Percentiles rank a stretch among this genome's conserved stretches.
Conservation (phyloP, 129 eudicot species). For the Pittosporum tobira region DNA sequence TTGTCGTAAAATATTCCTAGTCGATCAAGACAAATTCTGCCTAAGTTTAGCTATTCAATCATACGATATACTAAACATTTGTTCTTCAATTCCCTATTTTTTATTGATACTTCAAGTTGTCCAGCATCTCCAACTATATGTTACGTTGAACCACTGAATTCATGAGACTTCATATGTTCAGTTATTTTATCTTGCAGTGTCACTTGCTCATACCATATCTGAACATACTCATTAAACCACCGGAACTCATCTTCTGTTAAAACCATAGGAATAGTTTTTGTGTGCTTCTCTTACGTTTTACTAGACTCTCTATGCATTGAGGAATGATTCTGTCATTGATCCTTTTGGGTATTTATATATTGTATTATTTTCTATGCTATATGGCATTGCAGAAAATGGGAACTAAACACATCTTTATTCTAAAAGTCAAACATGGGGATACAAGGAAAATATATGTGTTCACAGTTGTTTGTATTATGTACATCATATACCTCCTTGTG, state of each 20-base stretch:
- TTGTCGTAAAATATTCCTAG: neutral
- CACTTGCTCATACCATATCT: neutral
- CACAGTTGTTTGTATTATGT: neutral
- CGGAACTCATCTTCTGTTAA: too few species aligned
- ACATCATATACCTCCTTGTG: neutral
- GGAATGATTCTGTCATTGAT: neutral
- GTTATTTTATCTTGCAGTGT: neutral
- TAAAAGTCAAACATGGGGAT: neutral
- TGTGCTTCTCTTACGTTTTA: neutral
- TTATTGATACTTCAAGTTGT: neutral
- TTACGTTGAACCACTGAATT: neutral
- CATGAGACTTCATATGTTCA: neutral
- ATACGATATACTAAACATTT: neutral
- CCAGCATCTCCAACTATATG: neutral
- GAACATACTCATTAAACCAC: neutral
- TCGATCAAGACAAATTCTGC: constrained; percentile 1
- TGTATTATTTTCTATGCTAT: neutral
- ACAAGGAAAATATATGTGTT: neutral
- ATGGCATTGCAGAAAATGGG: neutral
- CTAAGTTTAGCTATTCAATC: constrained; percentile 2
- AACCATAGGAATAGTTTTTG: too few species aligned
- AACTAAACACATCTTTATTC: neutral
- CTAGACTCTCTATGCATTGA: neutral
- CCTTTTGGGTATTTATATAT: neutral
- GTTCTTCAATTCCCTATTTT: neutral